Evolutionary conservation across 371 early-diverging fungal species (phyloP), one percentile per base, ranked within the genome.

Genomic region (Quaeritorhiza haematococci): DNA sequence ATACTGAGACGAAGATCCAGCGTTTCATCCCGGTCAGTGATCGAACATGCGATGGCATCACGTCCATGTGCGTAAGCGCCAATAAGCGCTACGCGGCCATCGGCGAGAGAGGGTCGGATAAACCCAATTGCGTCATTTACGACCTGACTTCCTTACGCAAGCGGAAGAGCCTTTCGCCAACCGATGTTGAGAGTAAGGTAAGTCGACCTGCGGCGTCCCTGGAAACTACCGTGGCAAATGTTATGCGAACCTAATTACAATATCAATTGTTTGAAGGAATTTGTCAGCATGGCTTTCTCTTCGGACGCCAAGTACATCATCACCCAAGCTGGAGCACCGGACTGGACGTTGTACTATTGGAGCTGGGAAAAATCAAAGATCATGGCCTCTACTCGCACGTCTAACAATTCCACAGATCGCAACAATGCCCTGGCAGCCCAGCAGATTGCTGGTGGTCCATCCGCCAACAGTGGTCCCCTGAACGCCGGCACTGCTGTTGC

Each of bases 321-420:
- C 3, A 73, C 75, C 8, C 71, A 72, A 44, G 46, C 78, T 0
- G 66, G 70, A 15, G 64, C 62, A 2, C 79, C 76, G 7, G 80
- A 78, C 55, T 74, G 71, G 69, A 68, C 55, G 42, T 56, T 80
- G 6, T 61, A 69, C 58, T 72, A 72, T 41, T 80, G 81, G 81
- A 53, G 63, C 3, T 80, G 80, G 80, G 42, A 54, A 24, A 54
- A 51, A 51, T n/a, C 54, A 15, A 19, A 73, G 52, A 52, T 73
- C 5, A 61, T 76, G 68, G 73, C 77, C 7, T 62, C 68, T 8
- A 63, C 72, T 6, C 53, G 55, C 24, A 68, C 71, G 10, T 63
- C 63, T 15, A 59, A 55, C 45, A 38, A 50, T 50, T 23, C 50
- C 50, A 8, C 32, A 21, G 15, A 48, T 48, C 7, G 38, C 21